Evolutionary conservation across 768 basidiomycete genomes (phyloP).

Genomic region (Lepiota subincarnata): DNA sequence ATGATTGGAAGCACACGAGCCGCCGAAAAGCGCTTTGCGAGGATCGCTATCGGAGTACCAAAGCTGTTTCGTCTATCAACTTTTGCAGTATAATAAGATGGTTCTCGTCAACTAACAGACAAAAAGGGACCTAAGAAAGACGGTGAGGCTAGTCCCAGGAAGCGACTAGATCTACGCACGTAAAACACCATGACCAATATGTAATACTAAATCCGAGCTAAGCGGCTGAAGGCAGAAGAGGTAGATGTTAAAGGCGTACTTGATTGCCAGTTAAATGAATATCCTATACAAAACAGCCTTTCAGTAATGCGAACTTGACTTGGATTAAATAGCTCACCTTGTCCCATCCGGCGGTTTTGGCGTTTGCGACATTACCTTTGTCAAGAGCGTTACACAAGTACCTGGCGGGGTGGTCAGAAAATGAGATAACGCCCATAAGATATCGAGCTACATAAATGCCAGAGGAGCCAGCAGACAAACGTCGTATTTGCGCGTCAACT

Average conservation of each 20-base stretch:
- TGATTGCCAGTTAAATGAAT: slow-evolving; percentile 42
- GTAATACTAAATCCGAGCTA: slow-evolving; percentile 33
- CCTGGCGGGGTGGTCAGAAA: slow-evolving; percentile 20
- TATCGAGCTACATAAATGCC: slow-evolving; percentile 33
- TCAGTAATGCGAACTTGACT: not conserved
- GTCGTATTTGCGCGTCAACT: slow-evolving; percentile 39
- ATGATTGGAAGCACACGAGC: slow-evolving; percentile 43
- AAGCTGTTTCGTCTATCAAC: slow-evolving; percentile 24
- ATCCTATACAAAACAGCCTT: slow-evolving; percentile 24
- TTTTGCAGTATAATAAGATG: not conserved
- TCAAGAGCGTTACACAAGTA: slow-evolving; percentile 47
- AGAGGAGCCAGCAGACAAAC: slow-evolving; percentile 38
- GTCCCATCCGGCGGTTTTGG: slow-evolving; percentile 49
- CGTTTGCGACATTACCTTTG: slow-evolving; percentile 49
- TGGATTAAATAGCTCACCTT: slow-evolving; percentile 24
- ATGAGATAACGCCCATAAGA: not conserved
- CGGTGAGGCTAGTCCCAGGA: not conserved
- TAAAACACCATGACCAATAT: slow-evolving; percentile 46
- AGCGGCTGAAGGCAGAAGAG: not conserved
- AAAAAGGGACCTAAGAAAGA: slow-evolving; percentile 36
- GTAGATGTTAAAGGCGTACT: slow-evolving; percentile 17
- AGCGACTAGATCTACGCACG: slow-evolving; percentile 20
- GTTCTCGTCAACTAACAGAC: slow-evolving; percentile 29
- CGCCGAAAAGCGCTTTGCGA: slow-evolving; percentile 46
- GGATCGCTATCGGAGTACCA: slow-evolving; percentile 45